Conservation (phyloP, 208 protist species). For the Wallacemonas sp. region DNA sequence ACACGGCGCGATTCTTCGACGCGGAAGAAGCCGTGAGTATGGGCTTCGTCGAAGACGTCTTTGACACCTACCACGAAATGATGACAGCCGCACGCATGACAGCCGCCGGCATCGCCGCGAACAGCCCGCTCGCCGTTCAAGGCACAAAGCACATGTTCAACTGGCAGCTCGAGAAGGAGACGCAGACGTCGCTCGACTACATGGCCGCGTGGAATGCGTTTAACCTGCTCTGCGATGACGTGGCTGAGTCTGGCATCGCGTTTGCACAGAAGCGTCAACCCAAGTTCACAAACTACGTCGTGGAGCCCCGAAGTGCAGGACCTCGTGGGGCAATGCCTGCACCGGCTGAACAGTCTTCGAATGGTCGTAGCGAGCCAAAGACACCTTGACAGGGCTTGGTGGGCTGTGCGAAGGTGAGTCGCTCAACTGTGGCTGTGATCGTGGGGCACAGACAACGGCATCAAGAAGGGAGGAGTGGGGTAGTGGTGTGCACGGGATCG, state of each 20-base stretch:
- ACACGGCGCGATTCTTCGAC: slow-evolving; percentile 49
- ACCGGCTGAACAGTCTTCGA: not conserved
- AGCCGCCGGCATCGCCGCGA: slow-evolving; percentile 44
- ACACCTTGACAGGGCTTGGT: no score
- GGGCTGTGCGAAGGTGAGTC: no score
- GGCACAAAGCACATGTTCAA: slow-evolving; percentile 76
- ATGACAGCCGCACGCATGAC: slow-evolving; percentile 32
- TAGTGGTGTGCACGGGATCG: no score
- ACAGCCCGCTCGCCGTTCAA: slow-evolving; percentile 72
- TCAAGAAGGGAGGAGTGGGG: no score
- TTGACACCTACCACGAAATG: slow-evolving; percentile 37
- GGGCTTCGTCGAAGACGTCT: slow-evolving; percentile 67
- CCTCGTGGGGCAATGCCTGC: slow-evolving; percentile 5
- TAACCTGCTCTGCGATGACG: slow-evolving; percentile 61
- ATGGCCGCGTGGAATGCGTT: slow-evolving; percentile 56
- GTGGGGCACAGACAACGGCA: no score
- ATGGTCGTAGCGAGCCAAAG: no score
- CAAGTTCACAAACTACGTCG: slow-evolving; percentile 62
- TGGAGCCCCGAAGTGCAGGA: slow-evolving; percentile 12
- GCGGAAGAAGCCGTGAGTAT: slow-evolving; percentile 31
- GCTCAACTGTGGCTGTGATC: no score
- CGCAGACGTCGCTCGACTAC: slow-evolving; percentile 51
- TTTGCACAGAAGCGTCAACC: slow-evolving; percentile 52
- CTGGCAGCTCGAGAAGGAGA: slow-evolving; percentile 32
- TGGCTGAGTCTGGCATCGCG: slow-evolving; percentile 37